These are phyloP conservation scores for Cyclotella choctawhatcheeana DNA, from an alignment of 108 stramenopile species.

Conservation along the genomic window DNA sequence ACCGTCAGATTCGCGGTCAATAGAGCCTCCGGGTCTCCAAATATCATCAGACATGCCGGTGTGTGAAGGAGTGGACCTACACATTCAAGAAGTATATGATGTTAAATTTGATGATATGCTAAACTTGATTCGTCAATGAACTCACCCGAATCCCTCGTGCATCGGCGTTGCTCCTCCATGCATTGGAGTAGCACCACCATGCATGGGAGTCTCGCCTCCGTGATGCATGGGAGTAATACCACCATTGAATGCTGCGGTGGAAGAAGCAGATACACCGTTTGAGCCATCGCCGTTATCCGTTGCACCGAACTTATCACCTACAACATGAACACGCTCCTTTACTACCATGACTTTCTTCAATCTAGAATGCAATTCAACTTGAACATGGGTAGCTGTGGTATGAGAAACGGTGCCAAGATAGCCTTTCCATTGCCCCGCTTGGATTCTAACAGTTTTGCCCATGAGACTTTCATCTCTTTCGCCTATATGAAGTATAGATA, in stretches of 20 bases:
- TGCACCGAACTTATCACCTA: constrained; percentile 92
- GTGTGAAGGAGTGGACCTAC: constrained; percentile 53
- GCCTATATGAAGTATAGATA: constrained; percentile 6
- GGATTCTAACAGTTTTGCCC: constrained; percentile 90
- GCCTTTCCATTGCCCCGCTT: constrained; percentile 94
- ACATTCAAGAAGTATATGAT: neutral
- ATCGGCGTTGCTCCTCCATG: constrained; percentile 69
- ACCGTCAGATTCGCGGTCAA: constrained; percentile 57
- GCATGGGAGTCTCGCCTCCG: constrained; percentile 87
- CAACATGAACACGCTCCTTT: constrained; percentile 82
- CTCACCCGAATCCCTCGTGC: constrained; percentile 48
- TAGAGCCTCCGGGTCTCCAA: constrained; percentile 86
- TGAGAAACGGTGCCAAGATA: constrained; percentile 88
- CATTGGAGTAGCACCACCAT: constrained; percentile 90
- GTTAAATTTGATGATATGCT: too few species aligned
- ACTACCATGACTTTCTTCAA: constrained; percentile 93
- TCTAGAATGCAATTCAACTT: constrained; percentile 89
- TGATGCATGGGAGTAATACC: constrained; percentile 58
- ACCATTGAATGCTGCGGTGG: constrained; percentile 48
- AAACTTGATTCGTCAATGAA: too few species aligned
- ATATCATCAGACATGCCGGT: constrained; percentile 70
- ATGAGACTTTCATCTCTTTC: constrained; percentile 80
- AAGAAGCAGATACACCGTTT: constrained; percentile 25
- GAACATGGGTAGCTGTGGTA: constrained; percentile 88
- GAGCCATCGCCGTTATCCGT: constrained; percentile 60